A percentile compares a stretch with the other conserved stretches of the same genome.
These are phyloP conservation scores for Cystofilobasidium capitatum DNA, from an alignment of 768 basidiomycete species.

Conservation along the genomic window DNA sequence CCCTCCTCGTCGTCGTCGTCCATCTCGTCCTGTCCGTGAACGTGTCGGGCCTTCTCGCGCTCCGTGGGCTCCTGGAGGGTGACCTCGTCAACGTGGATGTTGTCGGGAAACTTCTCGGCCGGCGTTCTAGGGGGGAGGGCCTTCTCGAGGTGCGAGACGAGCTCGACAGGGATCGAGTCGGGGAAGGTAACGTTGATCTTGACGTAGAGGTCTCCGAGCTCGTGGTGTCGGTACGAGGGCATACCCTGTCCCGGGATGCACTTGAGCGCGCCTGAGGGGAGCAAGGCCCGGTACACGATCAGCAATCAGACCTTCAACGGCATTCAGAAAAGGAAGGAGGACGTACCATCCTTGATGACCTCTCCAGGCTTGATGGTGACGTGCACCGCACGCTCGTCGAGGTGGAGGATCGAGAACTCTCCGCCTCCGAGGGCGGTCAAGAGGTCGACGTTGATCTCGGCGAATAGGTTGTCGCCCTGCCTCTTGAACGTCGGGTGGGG, in stretches of 20 bases:
- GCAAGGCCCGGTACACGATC: constrained; percentile 5
- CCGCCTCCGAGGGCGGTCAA: constrained; percentile 90
- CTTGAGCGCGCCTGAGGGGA: constrained; percentile 65
- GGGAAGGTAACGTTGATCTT: constrained; percentile 84
- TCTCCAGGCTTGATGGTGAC: constrained; percentile 78
- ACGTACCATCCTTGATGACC: constrained; percentile 81
- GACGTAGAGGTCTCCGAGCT: constrained; percentile 85
- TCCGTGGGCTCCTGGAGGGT: constrained; percentile 69
- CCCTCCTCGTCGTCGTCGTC: constrained; percentile 49
- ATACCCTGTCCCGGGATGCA: constrained; percentile 91
- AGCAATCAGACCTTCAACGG: background rate
- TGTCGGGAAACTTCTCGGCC: constrained; percentile 58
- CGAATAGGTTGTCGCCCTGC: constrained; percentile 75
- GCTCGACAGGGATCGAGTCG: constrained; percentile 57
- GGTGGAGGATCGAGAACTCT: constrained; percentile 75
- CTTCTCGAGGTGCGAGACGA: constrained; percentile 64
- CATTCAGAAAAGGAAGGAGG: background rate
- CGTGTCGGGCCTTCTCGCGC: constrained; percentile 47
- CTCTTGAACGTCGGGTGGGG: constrained; percentile 79
- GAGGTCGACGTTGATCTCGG: constrained; percentile 82
- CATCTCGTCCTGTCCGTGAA: constrained; percentile 64
- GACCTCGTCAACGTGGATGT: constrained; percentile 68
- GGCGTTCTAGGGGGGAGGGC: constrained; percentile 72
- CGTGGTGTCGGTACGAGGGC: constrained; percentile 97
- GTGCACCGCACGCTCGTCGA: constrained; percentile 81